Evolutionary conservation across 1,284 basidiomycete genomes (phyloP), one percentile per base, ranked within the genome.

Genomic region (Megacollybia platyphylla): DNA sequence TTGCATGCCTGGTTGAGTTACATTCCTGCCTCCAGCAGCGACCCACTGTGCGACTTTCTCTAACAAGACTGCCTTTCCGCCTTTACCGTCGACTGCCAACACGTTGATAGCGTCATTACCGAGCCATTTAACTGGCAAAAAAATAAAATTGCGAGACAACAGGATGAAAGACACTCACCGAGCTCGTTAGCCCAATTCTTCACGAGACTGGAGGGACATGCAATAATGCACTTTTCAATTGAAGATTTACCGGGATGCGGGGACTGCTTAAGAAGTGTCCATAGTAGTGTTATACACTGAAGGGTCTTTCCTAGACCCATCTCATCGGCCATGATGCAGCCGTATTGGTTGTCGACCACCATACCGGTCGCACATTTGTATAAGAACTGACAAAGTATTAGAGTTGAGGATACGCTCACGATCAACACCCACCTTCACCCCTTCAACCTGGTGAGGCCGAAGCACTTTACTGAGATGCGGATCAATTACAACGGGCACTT

Each of bases 151-250:
- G 38, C 29, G 27, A 26, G 15, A 3, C 2, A 18, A n/a, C 10
- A 10, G 9, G 0, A 9, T 7, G n/a, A 26, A 7, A 42, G 38
- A n/a, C 5, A 18, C 76, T 44, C 49, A 82, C 90, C 77, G 15
- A 99, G 70, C 63, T 99, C 94, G 57, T 98, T 97, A 0, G 92
- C 94, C 94, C 94, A 99, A 56, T 98, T 98, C 56, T 87, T 87
- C 20, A 99, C 94, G 43, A 99, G 66, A 65, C 89, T 96, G 2
- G 92, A 91, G 0, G 96, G 96, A 58, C 96, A 99, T 0, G 85
- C 93, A 50, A 99, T 97, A 58, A 99, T 93, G 46, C 87, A 94
- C 61, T 98, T 99, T 56, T 98, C 93, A 52, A 97, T 93, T 0
- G 89, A 85, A 0, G 81, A 70, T 58, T 86, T 96, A 20, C 84